Base-by-base conservation (phyloP, 331 rosid genomes). In the Dryas integrifolia region DNA sequence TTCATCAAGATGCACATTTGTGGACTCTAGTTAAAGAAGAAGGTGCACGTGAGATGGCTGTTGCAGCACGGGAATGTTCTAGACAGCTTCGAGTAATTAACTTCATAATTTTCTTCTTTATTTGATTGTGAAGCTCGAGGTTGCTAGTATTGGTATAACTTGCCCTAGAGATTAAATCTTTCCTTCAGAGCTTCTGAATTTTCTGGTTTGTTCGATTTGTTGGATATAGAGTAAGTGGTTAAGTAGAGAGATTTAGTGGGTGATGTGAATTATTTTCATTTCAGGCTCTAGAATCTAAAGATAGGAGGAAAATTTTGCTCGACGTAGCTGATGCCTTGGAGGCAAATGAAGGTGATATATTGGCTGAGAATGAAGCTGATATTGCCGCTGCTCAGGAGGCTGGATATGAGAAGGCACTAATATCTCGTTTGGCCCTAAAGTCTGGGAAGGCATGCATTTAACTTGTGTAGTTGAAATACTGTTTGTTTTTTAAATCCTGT, bases 1-100 rank as follows among this genome's bases (percentile, higher is more conserved):
- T 92, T 77, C 98, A 92, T 70, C 83, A 82, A 85, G 96, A 92
- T 80, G 96, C 98, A 59, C 92, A 88, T 62, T 65, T 87, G 67
- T 92, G 96, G 98, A 75, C 92, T 38, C 55, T 56, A 4, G 77
- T 77, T 73, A 88, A 84, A 81, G 96, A 90, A 77, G 85, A 84
- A 38, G 72, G 82, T 55, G 90, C 96, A 8, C 89, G 84, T 18
- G 98, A 90, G 52, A 84, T 90, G 98, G 98, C 96, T 11, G 86
- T 90, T 76, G 68, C 90, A 13, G 92, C 98, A 6, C 83, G 89
- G 45, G 85, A 90, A 65, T 74, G 90, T 73, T 90, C 95, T n/a
- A 86, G 91, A 65, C 64, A 65, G 76, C 91, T 92, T 84, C 90
- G 86, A 75, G 98, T 83, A 82, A 77, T 77, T 45, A 39, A 43